These are phyloP conservation scores for Chara braunii DNA, from an alignment of 139 green algal species.

Conservation along the genomic window DNA sequence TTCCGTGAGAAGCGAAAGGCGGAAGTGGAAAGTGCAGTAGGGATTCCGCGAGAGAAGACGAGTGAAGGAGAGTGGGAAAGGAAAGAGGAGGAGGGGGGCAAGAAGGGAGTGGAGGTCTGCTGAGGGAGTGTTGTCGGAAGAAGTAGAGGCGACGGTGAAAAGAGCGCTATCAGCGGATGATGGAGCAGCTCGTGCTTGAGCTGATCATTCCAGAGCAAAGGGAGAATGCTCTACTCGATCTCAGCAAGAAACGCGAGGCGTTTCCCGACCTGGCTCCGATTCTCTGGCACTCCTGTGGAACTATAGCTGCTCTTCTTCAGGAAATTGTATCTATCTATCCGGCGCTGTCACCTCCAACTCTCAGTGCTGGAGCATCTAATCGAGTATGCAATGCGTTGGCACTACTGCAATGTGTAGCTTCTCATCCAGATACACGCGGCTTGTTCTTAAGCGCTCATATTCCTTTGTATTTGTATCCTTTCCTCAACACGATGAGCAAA, in stretches of 20 bases:
- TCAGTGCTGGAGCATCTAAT: constrained; percentile 92
- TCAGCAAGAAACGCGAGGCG: constrained; percentile 85
- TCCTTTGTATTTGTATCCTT: constrained; percentile 96
- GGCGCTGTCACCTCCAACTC: constrained; percentile 76
- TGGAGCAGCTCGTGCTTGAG: constrained; percentile 70
- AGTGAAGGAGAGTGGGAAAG: no score
- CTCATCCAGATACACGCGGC: constrained; percentile 81
- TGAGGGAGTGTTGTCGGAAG: no score
- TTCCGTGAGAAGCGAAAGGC: no score
- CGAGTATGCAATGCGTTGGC: constrained; percentile 96
- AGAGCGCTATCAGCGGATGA: no score
- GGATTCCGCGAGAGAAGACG: no score
- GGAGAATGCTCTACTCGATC: constrained; percentile 91
- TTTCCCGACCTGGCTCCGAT: constrained; percentile 92
- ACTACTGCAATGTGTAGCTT: constrained; percentile 88
- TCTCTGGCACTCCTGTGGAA: constrained; percentile 95
- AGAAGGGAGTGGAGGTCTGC: no score
- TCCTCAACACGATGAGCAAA: constrained; percentile 95
- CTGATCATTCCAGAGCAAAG: constrained; percentile 58
- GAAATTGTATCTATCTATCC: constrained; percentile 98
- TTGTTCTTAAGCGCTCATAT: constrained; percentile 94
- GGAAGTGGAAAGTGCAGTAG: no score
- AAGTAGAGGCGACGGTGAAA: no score
- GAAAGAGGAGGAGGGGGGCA: no score
- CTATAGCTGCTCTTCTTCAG: constrained; percentile 80